Base-by-base conservation (phyloP, 192 early-diverging fungal genomes). In the Funneliformis mosseae region DNA sequence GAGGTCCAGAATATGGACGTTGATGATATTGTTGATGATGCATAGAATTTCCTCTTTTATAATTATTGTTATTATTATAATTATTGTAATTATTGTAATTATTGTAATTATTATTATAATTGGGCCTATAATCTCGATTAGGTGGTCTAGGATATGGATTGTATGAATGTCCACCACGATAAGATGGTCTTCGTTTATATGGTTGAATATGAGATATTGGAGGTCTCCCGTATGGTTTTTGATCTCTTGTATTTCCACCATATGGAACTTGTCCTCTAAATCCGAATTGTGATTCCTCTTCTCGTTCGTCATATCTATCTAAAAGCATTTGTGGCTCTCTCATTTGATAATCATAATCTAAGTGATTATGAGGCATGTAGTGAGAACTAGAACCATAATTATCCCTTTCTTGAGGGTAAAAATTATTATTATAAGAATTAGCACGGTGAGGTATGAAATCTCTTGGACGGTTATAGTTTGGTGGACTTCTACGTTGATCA, bases 211-310 rank as follows among this genome's bases (percentile, higher is more conserved):
- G 23, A 41, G 33, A 25, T 38, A 74, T 27, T 48, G 73, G 46
- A 59, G 73, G 73, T 38, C 73, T 23, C 10, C 46, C 45, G 27
- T 69, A 69, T 39, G 67, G 67, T 41, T 69, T 69, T 69, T 18
- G 38, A 18, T 74, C 73, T 74, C 73, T 74, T 8, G 43, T 8
- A 25, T 48, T 74, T 39, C 67, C 67, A 55, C 43, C 50, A 59
- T 50, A 74, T 8, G 73, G 73, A 25, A 74, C 73, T 55, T 74
- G 73, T 74, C 72, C 72, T 38, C 73, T 48, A 50, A 74, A 74
- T 16, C 23, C 42, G 25, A 16, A 11, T 55, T 74, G 73, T 33
- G 73, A 74, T 18, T 55, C 46, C 38, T 74, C 73, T 48, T 74
- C 73, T 74, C 73, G 11, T 39, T 21, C 38, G 11, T 74, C 73